phyloP scores from a whole-genome alignment of 2,329 filamentous ascomycete species.

The Westerdykella sp. region DNA sequence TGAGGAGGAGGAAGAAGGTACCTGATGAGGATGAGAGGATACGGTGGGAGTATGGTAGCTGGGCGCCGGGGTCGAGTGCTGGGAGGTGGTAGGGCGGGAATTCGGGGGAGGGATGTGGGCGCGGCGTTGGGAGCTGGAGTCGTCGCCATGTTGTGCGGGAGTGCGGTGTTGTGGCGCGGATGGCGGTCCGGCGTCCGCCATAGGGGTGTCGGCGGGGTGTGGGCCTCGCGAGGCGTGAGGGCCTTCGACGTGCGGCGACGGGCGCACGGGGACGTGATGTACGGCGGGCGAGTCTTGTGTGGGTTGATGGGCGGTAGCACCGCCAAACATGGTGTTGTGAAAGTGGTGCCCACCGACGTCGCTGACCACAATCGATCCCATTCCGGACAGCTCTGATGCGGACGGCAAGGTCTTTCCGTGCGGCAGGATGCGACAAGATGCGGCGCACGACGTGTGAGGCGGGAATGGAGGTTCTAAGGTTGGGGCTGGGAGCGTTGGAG shows the following conservation, averaged over 20 bases:
- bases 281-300: slow-evolving; percentile 32
- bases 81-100: slow-evolving; percentile 30
- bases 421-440: slow-evolving; percentile 1
- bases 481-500: background rate
- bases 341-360: slow-evolving; percentile 72
- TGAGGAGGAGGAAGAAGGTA: slow-evolving; percentile 20
- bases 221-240: slow-evolving; percentile 22
- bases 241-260: slow-evolving; percentile 23
- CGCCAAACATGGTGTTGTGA: slow-evolving; percentile 62
- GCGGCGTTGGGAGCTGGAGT: slow-evolving; percentile 12
- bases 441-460: slow-evolving; percentile 5
- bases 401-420: slow-evolving; percentile 1
- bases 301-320: slow-evolving; percentile 40
- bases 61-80: slow-evolving; percentile 26
- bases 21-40: slow-evolving; percentile 16
- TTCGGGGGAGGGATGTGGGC: slow-evolving; percentile 27
- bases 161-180: slow-evolving; percentile 25
- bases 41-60: slow-evolving; percentile 10
- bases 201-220: slow-evolving; percentile 31
- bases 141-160: slow-evolving; percentile 17
- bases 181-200: slow-evolving; percentile 35
- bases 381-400: slow-evolving; percentile 38
- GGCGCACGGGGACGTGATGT: slow-evolving; percentile 30
- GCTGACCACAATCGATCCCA: slow-evolving; percentile 56
- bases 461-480: no score